Base-by-base conservation (phyloP, 129 eudicot genomes). In the Erigeron canadensis region DNA sequence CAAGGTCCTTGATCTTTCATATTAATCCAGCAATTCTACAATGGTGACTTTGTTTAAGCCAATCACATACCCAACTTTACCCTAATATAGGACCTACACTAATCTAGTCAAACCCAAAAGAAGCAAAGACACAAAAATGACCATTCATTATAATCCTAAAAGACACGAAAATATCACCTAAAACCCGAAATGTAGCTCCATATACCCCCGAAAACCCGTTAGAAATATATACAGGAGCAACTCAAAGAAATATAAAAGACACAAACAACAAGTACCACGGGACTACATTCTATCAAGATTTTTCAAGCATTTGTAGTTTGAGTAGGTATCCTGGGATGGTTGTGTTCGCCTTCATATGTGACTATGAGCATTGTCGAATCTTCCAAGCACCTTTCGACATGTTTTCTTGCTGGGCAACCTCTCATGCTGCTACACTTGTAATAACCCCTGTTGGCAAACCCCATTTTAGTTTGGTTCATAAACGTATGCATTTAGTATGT, bases 361-460 rank as follows among this genome's bases (percentile, higher is more conserved):
- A 94, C 98, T 44, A 94, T 94, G 37, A 94, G 88, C 98, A 94
- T 94, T 4, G 97, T 73, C 6, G 98, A 86, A 3, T 94, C 98
- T 58, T 94, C 98, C 84, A 89, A 82, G 71, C 96, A 87, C 62
- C 97, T 87, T 80, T 94, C 98, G 11, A 94, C 98, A 48, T 94
- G 98, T 78, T 94, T 94, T 77, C 98, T 94, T 42, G 98, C 97
- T 7, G 98, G 98, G 56, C 98, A 94, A 50, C 97, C 98, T 86
- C 98, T 82, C 86, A 94, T 75, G 80, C 97, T 94, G 82, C 98
- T 94, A 76, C 98, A 94, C 81, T 94, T 94, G 59, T 94, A 94
- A 83, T 94, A 94, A 47, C 97, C 98, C 86, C 98, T 94, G 91
- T 81, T 77, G 9, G 63, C 62, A 41, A 17, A 51, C 50, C 50